These are phyloP conservation scores for Claviceps sorghi DNA, from an alignment of 2,329 filamentous ascomycete genomes.

Conservation along the genomic window DNA sequence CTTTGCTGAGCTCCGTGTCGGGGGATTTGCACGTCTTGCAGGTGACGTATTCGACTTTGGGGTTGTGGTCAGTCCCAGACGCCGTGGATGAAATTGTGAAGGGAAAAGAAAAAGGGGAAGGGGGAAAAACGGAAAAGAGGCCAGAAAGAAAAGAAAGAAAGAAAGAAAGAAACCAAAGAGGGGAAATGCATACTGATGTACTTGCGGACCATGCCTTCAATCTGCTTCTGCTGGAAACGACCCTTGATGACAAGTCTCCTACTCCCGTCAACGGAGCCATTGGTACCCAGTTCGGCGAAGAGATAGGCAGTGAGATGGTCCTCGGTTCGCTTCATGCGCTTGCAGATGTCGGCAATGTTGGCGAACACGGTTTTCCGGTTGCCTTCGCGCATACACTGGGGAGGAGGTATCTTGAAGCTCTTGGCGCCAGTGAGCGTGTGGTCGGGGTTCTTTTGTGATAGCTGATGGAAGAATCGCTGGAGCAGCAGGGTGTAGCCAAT, in stretches of 20 bases:
- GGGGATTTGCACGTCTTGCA: constrained; percentile 96
- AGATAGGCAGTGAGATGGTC: constrained; percentile 96
- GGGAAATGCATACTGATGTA: constrained; percentile 60
- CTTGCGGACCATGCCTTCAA: constrained; percentile 90
- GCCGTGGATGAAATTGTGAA: background rate
- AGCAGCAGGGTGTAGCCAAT: constrained; percentile 81
- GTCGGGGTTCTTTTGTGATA: constrained; percentile 93
- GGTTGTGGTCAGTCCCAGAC: background rate
- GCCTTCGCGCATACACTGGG: constrained; percentile 97
- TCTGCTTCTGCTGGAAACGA: constrained; percentile 99
- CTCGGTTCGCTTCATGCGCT: constrained; percentile 97
- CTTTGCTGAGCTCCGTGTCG: constrained; percentile 94
- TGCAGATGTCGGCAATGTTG: constrained; percentile 97
- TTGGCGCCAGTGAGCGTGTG: constrained; percentile 76
- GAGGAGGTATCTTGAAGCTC: constrained; percentile 98
- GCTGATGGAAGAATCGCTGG: constrained; percentile 82
- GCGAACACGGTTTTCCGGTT: constrained; percentile 99
- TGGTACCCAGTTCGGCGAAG: constrained; percentile 96
- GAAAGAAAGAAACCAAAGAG: background rate
- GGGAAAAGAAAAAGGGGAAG: background rate
- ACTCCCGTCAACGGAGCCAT: constrained; percentile 84
- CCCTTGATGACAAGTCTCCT: constrained; percentile 95
- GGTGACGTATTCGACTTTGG: constrained; percentile 83
- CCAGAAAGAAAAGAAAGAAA: background rate
- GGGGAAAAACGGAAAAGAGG: background rate